Evolutionary conservation across 805 yeast genomes (phyloP), one percentile per base, ranked within the genome.

Genomic region (Wilhelminamyces savonicus): DNA sequence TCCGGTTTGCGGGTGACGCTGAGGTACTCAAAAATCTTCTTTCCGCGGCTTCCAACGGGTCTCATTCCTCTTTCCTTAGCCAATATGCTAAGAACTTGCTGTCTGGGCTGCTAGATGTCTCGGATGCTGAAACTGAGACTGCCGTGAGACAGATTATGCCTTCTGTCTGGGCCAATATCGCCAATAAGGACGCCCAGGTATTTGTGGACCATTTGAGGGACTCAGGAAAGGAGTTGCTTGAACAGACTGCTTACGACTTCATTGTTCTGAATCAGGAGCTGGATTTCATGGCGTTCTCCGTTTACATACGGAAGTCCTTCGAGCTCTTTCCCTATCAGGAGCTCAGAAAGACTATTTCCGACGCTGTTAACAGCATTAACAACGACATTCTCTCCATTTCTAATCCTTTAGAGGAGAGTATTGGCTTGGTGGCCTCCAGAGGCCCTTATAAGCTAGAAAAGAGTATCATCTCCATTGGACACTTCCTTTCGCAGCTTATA

Each of bases 351-450:
- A 26, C 20, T 6, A 29, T 56, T 14, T 14, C 16, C 8, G 16
- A 19, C 1, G 44, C 54, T 4, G 16, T 43, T 11, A 14, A 30
- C 11, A 26, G 28, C n/a, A 21, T 48, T 11, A 26, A 40, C n/a
- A 27, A 30, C 3, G 31, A 45, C 10, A 49, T 60, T 23, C 35
- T 74, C 13, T 46, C 78, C 0, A 43, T 73, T 16, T 68, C 74
- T 0, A 74, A 72, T 40, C 63, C 74, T 2, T 43, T 76, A 27
- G 67, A 56, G 16, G 54, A 59, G 9, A 67, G 60, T 31, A 51
- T 68, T 2, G 62, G 59, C 27, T 49, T 66, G 23, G 36, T 52
- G 3, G 19, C 24, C 7, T 16, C 40, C n/a, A 26, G 16, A n/a
- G 29, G 16, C 10, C 16, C 12, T 11, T 24, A 17, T n/a, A 26